These are phyloP conservation scores for Tetrahymena malaccensis DNA, from an alignment of 73 alveolate genomes.

Conservation along the genomic window DNA sequence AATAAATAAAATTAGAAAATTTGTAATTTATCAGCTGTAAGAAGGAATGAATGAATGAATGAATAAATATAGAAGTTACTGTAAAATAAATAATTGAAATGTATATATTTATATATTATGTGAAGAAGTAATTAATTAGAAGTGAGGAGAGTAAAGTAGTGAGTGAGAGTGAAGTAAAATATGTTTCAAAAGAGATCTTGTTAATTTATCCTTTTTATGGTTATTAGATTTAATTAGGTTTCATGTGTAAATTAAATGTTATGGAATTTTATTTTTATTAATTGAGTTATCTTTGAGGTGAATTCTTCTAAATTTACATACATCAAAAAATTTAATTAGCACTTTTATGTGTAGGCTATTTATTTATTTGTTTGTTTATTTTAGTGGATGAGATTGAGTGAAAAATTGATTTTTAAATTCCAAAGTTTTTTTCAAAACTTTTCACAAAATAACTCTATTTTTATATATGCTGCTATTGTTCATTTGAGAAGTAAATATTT, in stretches of 20 bases:
- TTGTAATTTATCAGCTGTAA: no score
- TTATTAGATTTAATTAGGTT: not conserved
- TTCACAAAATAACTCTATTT: not conserved
- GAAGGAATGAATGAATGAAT: no score
- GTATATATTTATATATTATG: no score
- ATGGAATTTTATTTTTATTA: not conserved
- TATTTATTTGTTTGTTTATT: no score
- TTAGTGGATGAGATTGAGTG: no score
- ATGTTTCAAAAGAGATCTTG: not conserved
- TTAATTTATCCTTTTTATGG: not conserved
- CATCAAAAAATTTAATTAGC: not conserved
- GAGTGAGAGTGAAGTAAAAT: not conserved
- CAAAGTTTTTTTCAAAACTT: not conserved
- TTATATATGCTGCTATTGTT: not conserved
- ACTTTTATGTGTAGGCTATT: not conserved
- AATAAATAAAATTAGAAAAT: not conserved
- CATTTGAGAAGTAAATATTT: not conserved
- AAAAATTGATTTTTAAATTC: not conserved
- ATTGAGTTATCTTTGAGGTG: not conserved
- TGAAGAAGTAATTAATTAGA: not conserved
- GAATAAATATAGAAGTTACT: not conserved
- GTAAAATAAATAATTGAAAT: not conserved
- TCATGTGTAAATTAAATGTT: not conserved
- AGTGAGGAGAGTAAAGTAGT: not conserved
- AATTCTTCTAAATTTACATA: no score